Conservation (phyloP, 2,329 filamentous ascomycete genomes). For the Fusarium incarnatum region DNA sequence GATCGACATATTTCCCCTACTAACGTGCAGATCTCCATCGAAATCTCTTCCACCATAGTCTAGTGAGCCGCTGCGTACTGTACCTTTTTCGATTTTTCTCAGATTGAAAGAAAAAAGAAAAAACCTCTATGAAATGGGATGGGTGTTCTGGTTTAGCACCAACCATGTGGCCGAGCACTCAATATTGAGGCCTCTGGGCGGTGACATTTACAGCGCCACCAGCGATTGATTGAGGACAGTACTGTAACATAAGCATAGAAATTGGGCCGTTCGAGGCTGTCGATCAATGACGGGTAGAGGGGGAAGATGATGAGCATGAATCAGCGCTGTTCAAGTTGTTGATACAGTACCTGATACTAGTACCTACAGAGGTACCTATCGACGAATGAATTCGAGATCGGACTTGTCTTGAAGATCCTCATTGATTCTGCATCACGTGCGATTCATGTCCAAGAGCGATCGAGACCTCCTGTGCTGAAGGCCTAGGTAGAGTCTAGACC, state of each 20-base stretch:
- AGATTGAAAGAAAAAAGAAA: slow-evolving; percentile 12
- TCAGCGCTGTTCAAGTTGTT: slow-evolving; percentile 1
- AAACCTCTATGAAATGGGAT: slow-evolving; percentile 11
- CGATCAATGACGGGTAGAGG: slow-evolving; percentile 21
- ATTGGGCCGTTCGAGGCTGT: slow-evolving; percentile 31
- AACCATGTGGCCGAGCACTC: slow-evolving; percentile 34
- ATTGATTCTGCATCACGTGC: slow-evolving; percentile 7
- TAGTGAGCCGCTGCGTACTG: neutral
- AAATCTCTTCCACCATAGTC: neutral
- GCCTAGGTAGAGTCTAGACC: slow-evolving; percentile 24
- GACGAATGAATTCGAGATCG: slow-evolving; percentile 7
- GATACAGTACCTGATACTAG: neutral
- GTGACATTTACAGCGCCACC: slow-evolving; percentile 22
- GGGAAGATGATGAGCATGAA: neutral
- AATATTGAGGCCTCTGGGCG: slow-evolving; percentile 9
- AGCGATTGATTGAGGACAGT: neutral
- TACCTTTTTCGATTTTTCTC: slow-evolving; percentile 18
- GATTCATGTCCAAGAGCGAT: slow-evolving; percentile 1
- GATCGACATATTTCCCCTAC: slow-evolving; percentile 13
- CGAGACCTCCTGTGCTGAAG: slow-evolving; percentile 13
- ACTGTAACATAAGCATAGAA: neutral
- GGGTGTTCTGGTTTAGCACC: slow-evolving; percentile 34
- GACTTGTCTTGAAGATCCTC: neutral
- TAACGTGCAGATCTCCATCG: slow-evolving; percentile 21
- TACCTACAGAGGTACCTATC: neutral